Evolutionary conservation across 2,329 filamentous ascomycete species (phyloP).

Genomic region (Botryosphaeria dothidea): DNA sequence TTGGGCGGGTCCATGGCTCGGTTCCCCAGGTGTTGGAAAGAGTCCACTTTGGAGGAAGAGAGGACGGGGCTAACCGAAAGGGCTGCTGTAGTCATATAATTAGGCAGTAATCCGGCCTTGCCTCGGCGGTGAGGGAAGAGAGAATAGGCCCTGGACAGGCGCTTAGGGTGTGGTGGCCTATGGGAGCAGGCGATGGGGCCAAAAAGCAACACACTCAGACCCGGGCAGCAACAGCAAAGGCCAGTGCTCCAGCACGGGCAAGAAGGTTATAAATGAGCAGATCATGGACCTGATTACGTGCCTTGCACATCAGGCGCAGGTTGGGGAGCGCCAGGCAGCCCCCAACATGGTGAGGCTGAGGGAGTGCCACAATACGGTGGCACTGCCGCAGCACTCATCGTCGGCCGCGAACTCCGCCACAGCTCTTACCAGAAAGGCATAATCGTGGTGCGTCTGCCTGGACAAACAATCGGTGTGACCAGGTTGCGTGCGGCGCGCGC

Average conservation of each 20-base stretch:
- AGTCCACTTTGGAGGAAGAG: neutral
- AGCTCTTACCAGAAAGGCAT: neutral
- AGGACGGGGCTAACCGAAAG: neutral
- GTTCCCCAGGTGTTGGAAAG: neutral
- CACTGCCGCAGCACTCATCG: constrained; percentile 5
- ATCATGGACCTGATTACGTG: neutral
- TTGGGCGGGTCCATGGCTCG: neutral
- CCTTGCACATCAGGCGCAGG: constrained; percentile 4
- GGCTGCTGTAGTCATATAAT: neutral
- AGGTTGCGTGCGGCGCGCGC: neutral
- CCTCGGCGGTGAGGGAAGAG: neutral
- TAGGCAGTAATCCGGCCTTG: constrained; percentile 4
- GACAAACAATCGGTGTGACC: constrained; percentile 2
- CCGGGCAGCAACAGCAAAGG: neutral
- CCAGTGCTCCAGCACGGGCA: neutral
- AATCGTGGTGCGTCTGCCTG: neutral
- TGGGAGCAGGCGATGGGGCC: neutral
- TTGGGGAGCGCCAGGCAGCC: neutral
- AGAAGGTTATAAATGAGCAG: constrained; percentile 3
- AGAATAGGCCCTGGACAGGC: neutral
- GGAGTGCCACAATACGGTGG: constrained; percentile 4
- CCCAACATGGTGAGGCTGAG: constrained; percentile 8
- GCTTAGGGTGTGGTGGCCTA: neutral
- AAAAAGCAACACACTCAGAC: neutral
- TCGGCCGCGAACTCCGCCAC: constrained; percentile 6